Conservation (phyloP, 1,284 basidiomycete genomes). For the Ganoderma boninense region DNA sequence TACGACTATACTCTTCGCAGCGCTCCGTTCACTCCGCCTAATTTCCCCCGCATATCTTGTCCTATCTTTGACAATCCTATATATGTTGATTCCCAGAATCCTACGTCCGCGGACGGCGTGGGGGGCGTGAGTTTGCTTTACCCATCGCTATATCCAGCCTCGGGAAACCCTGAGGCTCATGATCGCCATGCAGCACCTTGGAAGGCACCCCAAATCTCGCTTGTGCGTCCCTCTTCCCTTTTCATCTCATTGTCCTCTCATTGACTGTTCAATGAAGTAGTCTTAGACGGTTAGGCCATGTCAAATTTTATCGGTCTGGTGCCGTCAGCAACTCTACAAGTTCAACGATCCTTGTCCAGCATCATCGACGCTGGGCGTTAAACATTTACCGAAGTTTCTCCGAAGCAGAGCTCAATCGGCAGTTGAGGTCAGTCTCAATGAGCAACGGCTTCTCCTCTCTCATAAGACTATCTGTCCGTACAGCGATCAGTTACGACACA, state of each 20-base stretch:
- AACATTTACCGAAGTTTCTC: background rate
- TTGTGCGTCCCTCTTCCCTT: background rate
- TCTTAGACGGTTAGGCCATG: background rate
- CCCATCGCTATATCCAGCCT: background rate
- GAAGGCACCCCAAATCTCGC: background rate
- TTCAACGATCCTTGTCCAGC: background rate
- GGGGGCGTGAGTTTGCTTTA: background rate
- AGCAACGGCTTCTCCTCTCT: background rate
- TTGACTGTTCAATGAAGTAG: background rate
- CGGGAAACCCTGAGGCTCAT: background rate
- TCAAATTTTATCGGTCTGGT: background rate
- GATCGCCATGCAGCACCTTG: background rate
- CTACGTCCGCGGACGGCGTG: background rate
- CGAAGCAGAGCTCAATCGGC: background rate
- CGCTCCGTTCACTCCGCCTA: background rate
- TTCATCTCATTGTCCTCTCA: background rate
- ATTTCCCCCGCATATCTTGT: slow-evolving; percentile 11
- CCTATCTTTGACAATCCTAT: background rate
- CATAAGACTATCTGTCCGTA: background rate
- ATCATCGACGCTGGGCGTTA: background rate
- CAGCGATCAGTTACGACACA: background rate
- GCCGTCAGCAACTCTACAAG: background rate
- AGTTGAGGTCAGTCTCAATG: background rate
- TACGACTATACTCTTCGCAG: slow-evolving; percentile 13
- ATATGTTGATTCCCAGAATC: background rate